Percentiles rank a stretch among this genome's conserved stretches.
Evolutionary conservation across 148 eudicot species (phyloP).

Genomic region (Polygonum maritimum): DNA sequence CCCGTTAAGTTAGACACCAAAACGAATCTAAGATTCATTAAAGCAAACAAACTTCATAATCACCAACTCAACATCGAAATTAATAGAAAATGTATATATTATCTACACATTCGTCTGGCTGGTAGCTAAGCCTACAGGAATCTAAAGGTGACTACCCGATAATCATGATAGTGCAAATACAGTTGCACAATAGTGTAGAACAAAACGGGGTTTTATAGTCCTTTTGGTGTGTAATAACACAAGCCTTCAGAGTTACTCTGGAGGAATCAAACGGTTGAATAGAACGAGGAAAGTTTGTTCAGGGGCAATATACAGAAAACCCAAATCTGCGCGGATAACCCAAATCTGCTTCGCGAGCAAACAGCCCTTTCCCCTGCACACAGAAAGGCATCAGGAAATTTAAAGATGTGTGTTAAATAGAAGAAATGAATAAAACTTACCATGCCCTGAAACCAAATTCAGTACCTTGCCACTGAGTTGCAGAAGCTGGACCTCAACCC

Average conservation of each 20-base stretch:
- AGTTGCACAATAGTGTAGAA: background rate
- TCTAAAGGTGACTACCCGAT: background rate
- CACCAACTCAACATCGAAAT: background rate
- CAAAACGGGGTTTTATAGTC: background rate
- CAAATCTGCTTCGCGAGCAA: conserved; percentile 62
- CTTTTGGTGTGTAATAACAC: background rate
- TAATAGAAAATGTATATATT: background rate
- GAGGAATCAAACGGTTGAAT: conserved; percentile 72
- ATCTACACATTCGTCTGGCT: background rate
- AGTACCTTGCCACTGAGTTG: conserved; percentile 93
- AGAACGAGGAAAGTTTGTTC: conserved; percentile 92
- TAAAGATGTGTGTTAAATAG: background rate
- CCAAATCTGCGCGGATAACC: conserved; percentile 96
- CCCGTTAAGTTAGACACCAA: too few relatives aligned
- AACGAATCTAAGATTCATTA: too few relatives aligned
- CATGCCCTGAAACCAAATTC: background rate
- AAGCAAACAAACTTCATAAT: too few relatives aligned
- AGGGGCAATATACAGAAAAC: conserved; percentile 86
- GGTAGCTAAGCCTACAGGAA: background rate
- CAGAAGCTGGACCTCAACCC: conserved; percentile 96
- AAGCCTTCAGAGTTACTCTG: conserved; percentile 29
- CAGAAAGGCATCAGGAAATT: background rate
- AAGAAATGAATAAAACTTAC: background rate
- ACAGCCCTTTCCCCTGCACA: conserved; percentile 77
- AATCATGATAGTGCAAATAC: background rate